Evolutionary conservation across 129 eudicot species (phyloP).

Genomic region (Oenanthe sinensis): DNA sequence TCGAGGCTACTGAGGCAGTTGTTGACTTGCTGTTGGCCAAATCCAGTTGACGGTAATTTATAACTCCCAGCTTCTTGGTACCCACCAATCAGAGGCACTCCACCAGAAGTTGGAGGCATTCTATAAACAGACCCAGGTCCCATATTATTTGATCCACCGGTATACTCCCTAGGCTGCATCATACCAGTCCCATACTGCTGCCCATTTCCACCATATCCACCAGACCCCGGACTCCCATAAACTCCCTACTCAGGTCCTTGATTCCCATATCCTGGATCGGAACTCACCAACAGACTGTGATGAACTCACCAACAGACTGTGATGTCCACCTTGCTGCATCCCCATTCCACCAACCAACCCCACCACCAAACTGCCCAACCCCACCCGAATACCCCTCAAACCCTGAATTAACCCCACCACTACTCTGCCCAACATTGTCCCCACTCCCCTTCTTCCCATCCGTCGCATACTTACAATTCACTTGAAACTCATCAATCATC

Average conservation of each 20-base stretch:
- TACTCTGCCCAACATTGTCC: conserved; percentile 46
- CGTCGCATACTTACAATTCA: conserved; percentile 75
- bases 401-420: conserved; percentile 27
- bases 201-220: conserved; percentile 37
- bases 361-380: conserved; percentile 8
- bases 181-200: conserved; percentile 40
- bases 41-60: conserved; percentile 32
- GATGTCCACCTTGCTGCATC: conserved; percentile 25
- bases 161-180: conserved; percentile 32
- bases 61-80: conserved; percentile 58
- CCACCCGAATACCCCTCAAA: conserved; percentile 23
- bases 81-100: conserved; percentile 44
- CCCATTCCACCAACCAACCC: conserved; percentile 13
- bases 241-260: conserved; percentile 39
- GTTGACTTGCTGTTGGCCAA: conserved; percentile 29
- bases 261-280: conserved; percentile 46
- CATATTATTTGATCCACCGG: conserved; percentile 28
- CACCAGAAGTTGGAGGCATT: conserved; percentile 46
- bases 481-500: conserved; percentile 65
- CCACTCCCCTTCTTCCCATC: conserved; percentile 69
- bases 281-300: conserved; percentile 30
- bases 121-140: conserved; percentile 31
- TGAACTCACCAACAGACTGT: conserved; percentile 30
- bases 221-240: conserved; percentile 28
- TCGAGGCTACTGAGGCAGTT: conserved; percentile 46